Evolutionary conservation across 257 asterid genomes (phyloP), one percentile per base, ranked within the genome.

Genomic region (Solanum sitiens): DNA sequence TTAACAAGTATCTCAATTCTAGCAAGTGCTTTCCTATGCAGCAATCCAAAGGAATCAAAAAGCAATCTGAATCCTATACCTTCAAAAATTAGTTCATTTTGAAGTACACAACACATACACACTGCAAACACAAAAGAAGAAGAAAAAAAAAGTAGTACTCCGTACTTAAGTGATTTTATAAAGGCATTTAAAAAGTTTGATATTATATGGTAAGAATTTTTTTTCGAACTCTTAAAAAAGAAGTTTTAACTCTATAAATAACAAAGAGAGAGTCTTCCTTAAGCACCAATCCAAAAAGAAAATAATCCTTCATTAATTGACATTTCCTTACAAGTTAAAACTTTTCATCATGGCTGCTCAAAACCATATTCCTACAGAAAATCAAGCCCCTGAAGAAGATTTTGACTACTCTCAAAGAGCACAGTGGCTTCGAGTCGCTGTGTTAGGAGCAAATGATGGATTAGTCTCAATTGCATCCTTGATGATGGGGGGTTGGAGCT

Each of bases 401-500:
- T 35, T 90, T n/a, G 94, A 95, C 93, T 94, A 92, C 93, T 59
- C 94, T 2, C 87, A 91, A 63, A 91, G 98, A 88, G 90, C 96
- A 4, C 96, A 93, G 75, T 95, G 98, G 98, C 94, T 95, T 15
- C 90, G 98, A 50, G 98, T 98, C 0, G 94, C 94, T 2, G 92
- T 93, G 39, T 88, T 95, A 3, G 98, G 98, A 83, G 98, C 98
- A 88, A 95, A 89, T 11, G 98, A 93, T 40, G 98, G 98, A 37
- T 74, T 95, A 18, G 94, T 96, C 21, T 91, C 98, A 16, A 76
- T 93, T 7, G 96, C 98, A n/a, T 91, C 98, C 0, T 87, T 94
- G 47, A 93, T 95, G 93, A 92, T 94, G 95, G 98, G 98, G 98
- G 9, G 88, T 94, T 2, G 98, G 98, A 27, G 95, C 98, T 4